A percentile compares a stretch with the other conserved stretches of the same genome.
Conservation (phyloP, 2,329 filamentous ascomycete species). For the Rutstroemia sp. region DNA sequence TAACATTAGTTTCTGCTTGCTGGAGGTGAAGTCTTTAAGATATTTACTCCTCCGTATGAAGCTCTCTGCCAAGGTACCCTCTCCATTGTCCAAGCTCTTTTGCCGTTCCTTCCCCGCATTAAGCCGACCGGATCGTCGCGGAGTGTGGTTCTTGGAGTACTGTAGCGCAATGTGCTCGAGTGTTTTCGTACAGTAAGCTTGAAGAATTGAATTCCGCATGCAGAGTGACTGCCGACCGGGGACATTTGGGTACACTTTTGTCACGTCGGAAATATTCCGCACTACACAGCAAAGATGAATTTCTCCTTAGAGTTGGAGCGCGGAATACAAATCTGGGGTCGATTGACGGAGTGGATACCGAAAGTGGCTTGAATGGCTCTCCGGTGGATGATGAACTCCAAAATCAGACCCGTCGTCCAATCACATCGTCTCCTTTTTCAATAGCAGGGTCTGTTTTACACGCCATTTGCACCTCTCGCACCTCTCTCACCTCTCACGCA, state of each 20-base stretch:
- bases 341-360: neutral
- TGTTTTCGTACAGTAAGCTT: neutral
- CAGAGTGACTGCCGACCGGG: neutral
- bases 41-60: neutral
- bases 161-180: neutral
- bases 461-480: too few relatives aligned
- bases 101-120: neutral
- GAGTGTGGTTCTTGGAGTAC: neutral
- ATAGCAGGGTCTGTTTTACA: neutral
- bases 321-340: neutral
- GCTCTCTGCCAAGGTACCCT: neutral
- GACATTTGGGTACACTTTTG: neutral
- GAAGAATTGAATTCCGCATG: neutral
- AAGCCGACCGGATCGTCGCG: neutral
- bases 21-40: neutral
- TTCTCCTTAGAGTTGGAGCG: too few relatives aligned
- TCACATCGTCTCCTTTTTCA: neutral
- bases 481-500: too few relatives aligned
- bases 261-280: too few relatives aligned
- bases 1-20: too few relatives aligned
- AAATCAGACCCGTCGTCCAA: neutral
- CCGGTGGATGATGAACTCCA: neutral
- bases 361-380: too few relatives aligned
- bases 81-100: neutral
- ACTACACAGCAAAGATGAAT: too few relatives aligned